A percentile compares a stretch with the other conserved stretches of the same genome.
Evolutionary conservation across 2,329 filamentous ascomycete species (phyloP).

Genomic region (Aureobasidium musti): DNA sequence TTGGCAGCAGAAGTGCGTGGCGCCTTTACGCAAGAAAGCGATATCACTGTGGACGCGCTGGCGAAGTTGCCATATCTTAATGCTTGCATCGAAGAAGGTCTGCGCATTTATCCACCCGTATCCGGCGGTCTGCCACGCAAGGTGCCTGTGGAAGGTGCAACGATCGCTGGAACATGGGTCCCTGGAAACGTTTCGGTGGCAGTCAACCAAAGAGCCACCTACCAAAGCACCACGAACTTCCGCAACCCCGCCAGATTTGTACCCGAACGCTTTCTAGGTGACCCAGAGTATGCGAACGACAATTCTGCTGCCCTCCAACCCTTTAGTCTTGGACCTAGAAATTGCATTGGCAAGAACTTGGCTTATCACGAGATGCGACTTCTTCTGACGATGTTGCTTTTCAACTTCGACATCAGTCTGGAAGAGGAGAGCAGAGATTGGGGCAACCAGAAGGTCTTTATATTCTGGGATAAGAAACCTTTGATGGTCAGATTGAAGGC

Average conservation of each 20-base stretch:
- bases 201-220: slow-evolving; percentile 22
- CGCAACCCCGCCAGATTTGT: slow-evolving; percentile 35
- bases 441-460: slow-evolving; percentile 38
- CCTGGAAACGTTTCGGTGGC: slow-evolving; percentile 30
- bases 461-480: slow-evolving; percentile 40
- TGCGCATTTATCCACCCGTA: slow-evolving; percentile 49
- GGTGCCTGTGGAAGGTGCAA: slow-evolving; percentile 35
- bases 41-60: slow-evolving; percentile 42
- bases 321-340: slow-evolving; percentile 39
- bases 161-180: slow-evolving; percentile 36
- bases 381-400: slow-evolving; percentile 43
- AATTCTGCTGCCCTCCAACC: slow-evolving; percentile 38
- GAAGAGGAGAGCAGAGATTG: slow-evolving; percentile 37
- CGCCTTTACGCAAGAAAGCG: slow-evolving; percentile 38
- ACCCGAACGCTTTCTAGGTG: slow-evolving; percentile 40
- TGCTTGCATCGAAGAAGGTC: slow-evolving; percentile 48
- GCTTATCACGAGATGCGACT: slow-evolving; percentile 46
- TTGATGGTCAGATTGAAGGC: slow-evolving; percentile 30
- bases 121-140: slow-evolving; percentile 39
- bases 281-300: slow-evolving; percentile 37
- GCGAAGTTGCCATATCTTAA: slow-evolving; percentile 45
- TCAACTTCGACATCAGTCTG: slow-evolving; percentile 43
- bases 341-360: slow-evolving; percentile 39
- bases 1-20: slow-evolving; percentile 43
- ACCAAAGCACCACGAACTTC: slow-evolving; percentile 32